Evolutionary conservation across 441 rosid genomes (phyloP).

Genomic region (Populus trichocarpa): DNA sequence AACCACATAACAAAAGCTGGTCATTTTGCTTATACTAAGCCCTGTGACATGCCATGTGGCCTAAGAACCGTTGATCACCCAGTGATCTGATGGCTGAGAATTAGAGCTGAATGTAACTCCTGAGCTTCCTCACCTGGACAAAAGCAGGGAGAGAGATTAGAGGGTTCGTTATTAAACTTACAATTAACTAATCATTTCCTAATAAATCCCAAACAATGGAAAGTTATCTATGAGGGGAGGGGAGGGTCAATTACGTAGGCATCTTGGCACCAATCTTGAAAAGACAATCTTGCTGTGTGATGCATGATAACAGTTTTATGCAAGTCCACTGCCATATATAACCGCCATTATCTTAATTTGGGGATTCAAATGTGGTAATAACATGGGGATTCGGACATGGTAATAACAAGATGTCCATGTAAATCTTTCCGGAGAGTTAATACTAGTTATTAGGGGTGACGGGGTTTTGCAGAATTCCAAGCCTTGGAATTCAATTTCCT

Average conservation of each 20-base stretch:
- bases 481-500: slow-evolving; percentile 1
- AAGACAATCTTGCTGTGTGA: background rate
- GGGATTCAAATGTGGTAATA: no score
- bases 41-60: slow-evolving; percentile 35
- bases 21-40: slow-evolving; percentile 27
- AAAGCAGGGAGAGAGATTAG: slow-evolving; percentile 34
- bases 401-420: background rate
- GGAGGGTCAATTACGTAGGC: background rate
- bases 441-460: slow-evolving; percentile 6
- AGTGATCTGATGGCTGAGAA: slow-evolving; percentile 36
- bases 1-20: slow-evolving; percentile 24
- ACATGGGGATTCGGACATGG: background rate
- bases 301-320: background rate
- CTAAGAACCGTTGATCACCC: slow-evolving; percentile 30
- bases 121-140: slow-evolving; percentile 44
- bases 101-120: slow-evolving; percentile 43
- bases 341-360: background rate
- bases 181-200: slow-evolving; percentile 21
- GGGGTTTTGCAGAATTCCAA: slow-evolving; percentile 13
- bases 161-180: slow-evolving; percentile 36
- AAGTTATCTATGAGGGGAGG: background rate
- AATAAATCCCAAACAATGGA: slow-evolving; percentile 2
- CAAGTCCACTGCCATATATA: background rate
- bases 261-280: background rate
- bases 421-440: background rate